These are phyloP conservation scores for Taiwanofungus camphoratus DNA, from an alignment of 1,284 basidiomycete genomes.

Conservation along the genomic window DNA sequence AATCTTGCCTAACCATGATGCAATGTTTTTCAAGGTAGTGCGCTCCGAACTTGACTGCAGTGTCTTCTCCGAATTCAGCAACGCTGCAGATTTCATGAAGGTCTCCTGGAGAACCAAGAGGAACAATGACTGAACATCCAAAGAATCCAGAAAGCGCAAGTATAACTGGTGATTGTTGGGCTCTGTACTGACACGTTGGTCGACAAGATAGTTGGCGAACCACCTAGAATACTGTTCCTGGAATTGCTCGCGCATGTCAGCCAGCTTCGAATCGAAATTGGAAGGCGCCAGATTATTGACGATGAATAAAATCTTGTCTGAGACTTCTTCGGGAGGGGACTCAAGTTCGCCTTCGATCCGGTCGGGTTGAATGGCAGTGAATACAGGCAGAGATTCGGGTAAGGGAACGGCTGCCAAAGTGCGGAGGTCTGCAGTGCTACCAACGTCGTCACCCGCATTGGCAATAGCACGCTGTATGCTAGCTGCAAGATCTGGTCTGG, in stretches of 20 bases:
- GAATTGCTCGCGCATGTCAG: constrained; percentile 80
- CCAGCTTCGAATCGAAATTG: constrained; percentile 86
- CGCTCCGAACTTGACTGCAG: constrained; percentile 84
- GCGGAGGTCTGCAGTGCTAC: constrained; percentile 34
- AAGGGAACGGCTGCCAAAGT: constrained; percentile 29
- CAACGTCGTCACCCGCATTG: constrained; percentile 37
- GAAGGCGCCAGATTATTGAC: constrained; percentile 96
- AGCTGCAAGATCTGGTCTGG: constrained; percentile 80
- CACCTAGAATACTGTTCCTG: constrained; percentile 82
- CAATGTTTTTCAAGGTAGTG: constrained; percentile 89
- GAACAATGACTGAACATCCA: constrained; percentile 62
- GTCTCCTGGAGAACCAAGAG: constrained; percentile 92
- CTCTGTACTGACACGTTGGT: constrained; percentile 93
- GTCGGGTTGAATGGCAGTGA: constrained; percentile 72
- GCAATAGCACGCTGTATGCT: constrained; percentile 71
- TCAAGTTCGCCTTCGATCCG: constrained; percentile 53
- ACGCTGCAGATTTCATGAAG: constrained; percentile 74
- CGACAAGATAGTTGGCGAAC: constrained; percentile 97
- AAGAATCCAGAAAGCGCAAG: constrained; percentile 84
- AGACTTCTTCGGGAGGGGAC: constrained; percentile 79
- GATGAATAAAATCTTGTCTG: constrained; percentile 96
- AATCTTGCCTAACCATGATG: constrained; percentile 90
- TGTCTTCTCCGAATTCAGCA: constrained; percentile 93
- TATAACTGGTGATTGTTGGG: constrained; percentile 97
- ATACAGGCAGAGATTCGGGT: constrained; percentile 49